Base-by-base conservation (phyloP, 352 stramenopile genomes). In the Thalassiosira exigua region DNA sequence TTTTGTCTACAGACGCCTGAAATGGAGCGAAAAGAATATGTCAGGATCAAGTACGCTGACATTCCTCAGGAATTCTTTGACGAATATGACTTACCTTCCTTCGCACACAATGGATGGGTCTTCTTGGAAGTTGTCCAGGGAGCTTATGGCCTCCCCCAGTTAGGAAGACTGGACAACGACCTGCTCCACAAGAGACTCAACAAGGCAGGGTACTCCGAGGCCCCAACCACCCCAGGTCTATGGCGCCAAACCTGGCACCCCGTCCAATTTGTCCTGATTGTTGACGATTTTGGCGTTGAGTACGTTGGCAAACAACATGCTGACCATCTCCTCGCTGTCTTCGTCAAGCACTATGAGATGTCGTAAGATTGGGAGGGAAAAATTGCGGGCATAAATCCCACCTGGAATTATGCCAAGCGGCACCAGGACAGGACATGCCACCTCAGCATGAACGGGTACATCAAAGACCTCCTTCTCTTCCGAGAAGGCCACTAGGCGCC, bases 361-460 rank as follows among this genome's bases (percentile, higher is more conserved):
- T 24, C 36, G 29, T 57, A 21, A n/a, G 68, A 88, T 19, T 76
- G 44, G 56, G 62, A 36, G 1, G 59, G 51, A 4, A 29, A 29
- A 51, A 68, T 56, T 48, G 60, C 17, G 22, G 66, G 66, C 0
- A 60, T 75, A 2, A 54, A 7, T 0, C 44, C 69, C 2, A 42
- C 59, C 32, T 82, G 67, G 61, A 32, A 86, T 39, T 75, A 79
- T n/a, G n/a, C n/a, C n/a, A n/a, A n/a, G n/a, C n/a, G n/a, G n/a
- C n/a, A n/a, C 32, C 21, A 74, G 1, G 48, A 68, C 32, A n/a
- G 56, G 46, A n/a, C n/a, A n/a, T n/a, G n/a, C n/a, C n/a, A n/a
- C n/a, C n/a, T n/a, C n/a, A n/a, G n/a, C n/a, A n/a, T n/a, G n/a
- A n/a, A n/a, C n/a, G n/a, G n/a, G n/a, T n/a, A n/a, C n/a, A n/a